Evolutionary conservation across 2,329 filamentous ascomycete species (phyloP).

Genomic region (Sporothrix sp.): DNA sequence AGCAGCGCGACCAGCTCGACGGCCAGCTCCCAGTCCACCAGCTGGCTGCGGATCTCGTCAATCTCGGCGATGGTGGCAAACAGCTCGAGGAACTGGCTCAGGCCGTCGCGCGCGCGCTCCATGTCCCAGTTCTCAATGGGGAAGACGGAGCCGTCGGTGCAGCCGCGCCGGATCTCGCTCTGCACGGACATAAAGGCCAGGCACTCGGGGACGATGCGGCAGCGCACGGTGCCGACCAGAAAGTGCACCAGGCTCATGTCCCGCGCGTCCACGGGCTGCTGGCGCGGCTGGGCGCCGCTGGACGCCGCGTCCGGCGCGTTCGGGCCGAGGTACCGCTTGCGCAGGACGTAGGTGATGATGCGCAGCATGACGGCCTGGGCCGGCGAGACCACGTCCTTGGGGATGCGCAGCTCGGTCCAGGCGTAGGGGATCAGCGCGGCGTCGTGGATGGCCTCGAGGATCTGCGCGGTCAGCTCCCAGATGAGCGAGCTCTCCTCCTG

Average conservation of each 20-base stretch:
- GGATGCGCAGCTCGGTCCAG: constrained; percentile 82
- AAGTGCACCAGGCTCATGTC: constrained; percentile 67
- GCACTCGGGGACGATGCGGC: constrained; percentile 86
- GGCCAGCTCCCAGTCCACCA: constrained; percentile 85
- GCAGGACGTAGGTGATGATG: constrained; percentile 81
- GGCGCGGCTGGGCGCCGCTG: neutral
- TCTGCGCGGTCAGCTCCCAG: constrained; percentile 93
- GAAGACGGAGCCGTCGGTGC: constrained; percentile 73
- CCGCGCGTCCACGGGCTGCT: constrained; percentile 34
- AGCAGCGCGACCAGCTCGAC: constrained; percentile 83
- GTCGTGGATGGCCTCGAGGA: constrained; percentile 84
- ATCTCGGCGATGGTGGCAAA: constrained; percentile 83
- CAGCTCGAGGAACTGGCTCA: constrained; percentile 91
- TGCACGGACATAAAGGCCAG: constrained; percentile 91
- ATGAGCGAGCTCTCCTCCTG: constrained; percentile 87
- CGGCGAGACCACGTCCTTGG: constrained; percentile 92
- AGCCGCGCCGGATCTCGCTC: constrained; percentile 71
- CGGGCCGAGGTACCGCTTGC: constrained; percentile 32
- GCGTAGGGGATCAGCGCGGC: constrained; percentile 85
- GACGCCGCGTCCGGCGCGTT: constrained; percentile 24
- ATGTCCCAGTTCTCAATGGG: constrained; percentile 95
- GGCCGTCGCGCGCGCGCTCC: constrained; percentile 89
- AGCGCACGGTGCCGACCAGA: constrained; percentile 84
- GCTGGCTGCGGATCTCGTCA: constrained; percentile 67
- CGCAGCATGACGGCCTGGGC: constrained; percentile 90